phyloP scores from a whole-genome alignment of 202 grass and related monocot species.

The Panicum hallii region DNA sequence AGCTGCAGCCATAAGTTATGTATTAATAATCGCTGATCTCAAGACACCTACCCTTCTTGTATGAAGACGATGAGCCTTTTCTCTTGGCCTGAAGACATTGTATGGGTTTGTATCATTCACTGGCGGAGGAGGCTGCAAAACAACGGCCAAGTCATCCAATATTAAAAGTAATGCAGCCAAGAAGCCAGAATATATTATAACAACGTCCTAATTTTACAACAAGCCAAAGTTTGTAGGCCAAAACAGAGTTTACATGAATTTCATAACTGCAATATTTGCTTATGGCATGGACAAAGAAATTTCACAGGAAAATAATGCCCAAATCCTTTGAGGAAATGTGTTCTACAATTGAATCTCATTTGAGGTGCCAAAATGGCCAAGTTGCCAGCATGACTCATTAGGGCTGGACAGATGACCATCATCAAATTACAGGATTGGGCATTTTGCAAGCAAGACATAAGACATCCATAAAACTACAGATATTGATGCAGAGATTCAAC shows the following conservation, averaged over 20 bases:
- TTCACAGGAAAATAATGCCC: neutral
- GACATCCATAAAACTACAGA: neutral
- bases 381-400: neutral
- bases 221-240: slow-evolving; percentile 20
- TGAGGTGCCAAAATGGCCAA: neutral
- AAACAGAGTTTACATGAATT: neutral
- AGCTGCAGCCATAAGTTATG: slow-evolving; percentile 1
- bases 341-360: neutral
- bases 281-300: slow-evolving; percentile 11
- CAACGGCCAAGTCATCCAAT: slow-evolving; percentile 40
- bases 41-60: slow-evolving; percentile 86
- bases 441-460: slow-evolving; percentile 4
- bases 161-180: slow-evolving; percentile 40
- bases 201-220: neutral
- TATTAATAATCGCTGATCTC: slow-evolving; percentile 14
- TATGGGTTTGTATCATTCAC: slow-evolving; percentile 98
- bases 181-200: slow-evolving; percentile 23
- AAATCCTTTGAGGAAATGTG: neutral
- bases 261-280: neutral
- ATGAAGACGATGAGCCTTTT: slow-evolving; percentile 95
- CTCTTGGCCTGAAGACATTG: slow-evolving; percentile 99
- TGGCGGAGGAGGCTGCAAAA: slow-evolving; percentile 89
- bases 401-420: neutral
- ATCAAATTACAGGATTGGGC: neutral
- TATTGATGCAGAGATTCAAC: slow-evolving; percentile 5